Base-by-base conservation (phyloP, 805 yeast species). In the Nakazawaea ernobii region DNA sequence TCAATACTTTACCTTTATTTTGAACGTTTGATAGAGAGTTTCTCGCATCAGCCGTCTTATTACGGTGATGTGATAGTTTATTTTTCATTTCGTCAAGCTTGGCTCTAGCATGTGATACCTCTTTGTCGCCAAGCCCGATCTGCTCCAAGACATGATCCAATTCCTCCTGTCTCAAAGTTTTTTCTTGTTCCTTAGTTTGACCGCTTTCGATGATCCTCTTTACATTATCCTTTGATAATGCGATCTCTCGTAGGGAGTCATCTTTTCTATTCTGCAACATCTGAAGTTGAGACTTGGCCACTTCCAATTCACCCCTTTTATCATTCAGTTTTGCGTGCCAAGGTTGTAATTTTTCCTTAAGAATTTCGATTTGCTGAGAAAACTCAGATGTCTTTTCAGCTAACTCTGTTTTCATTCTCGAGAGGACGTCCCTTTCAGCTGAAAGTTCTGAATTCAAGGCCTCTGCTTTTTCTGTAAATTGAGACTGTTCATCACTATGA, bases 261-360 rank as follows among this genome's bases (percentile, higher is more conserved):
- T 60, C 59, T 41, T 71, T 67, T 49, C 79, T 77, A 14, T 71
- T 75, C 20, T 66, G 58, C 8, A 85, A 57, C 61, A 87, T 73
- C 24, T 79, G 77, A n/a, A 87, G 71, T 50, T 83, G 79, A 7
- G 87, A 77, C 44, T 77, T 71, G 3, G 81, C 77, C n/a, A 87
- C 74, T 43, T 81, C 76, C 7, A 85, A 74, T 40, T 80, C 80
- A 11, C 85, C 75, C 47, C 80, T 80, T 49, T 82, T 81, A 13
- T 75, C 74, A 50, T 77, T 81, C 29, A 90, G 66, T 52, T 80
- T 75, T 27, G 76, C 82, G 50, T 79, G 80, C 91, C 95, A 89
- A 0, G 98, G 99, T 54, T 86, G 91, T 6, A 89, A 66, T 50
- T 83, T 72, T 7, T 70, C 73, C 59, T 87, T 91, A 35, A 81